Evolutionary conservation across 2,329 filamentous ascomycete genomes (phyloP), one percentile per base, ranked within the genome.

Genomic region (Phaeosphaeriaceae sp.): DNA sequence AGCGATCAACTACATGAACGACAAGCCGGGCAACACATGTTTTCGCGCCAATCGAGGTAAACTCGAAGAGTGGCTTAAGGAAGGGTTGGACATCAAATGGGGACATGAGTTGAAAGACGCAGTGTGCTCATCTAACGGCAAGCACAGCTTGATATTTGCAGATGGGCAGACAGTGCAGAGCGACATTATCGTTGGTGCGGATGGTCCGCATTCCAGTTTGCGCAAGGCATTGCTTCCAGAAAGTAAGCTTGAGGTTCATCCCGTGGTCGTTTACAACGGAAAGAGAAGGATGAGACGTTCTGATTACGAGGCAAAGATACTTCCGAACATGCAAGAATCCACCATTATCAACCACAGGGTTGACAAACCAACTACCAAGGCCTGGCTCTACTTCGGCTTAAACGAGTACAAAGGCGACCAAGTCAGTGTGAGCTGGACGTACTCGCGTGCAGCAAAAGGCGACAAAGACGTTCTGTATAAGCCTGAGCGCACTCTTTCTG

Each of bases 381-480:
- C 60, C 1, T 27, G 76, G 3, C 58, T 81, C 9, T 66, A 72
- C 10, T 63, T 79, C 42, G 71, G 71, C n/a, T 57, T 79, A 47
- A 73, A 72, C 51, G 58, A 67, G 3, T 56, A 58, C 5, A 57
- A 45, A 15, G 44, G 40, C 1, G 68, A 76, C 1, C 54, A 63
- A 19, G 68, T 76, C 17, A 73, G 68, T 46, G 57, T 81, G 17
- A 79, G 73, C 62, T 81, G 78, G 63, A 76, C 70, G 0, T 80
- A 76, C 54, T 81, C 79, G 2, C 73, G 79, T 0, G 68, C 74
- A 10, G 69, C 72, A 6, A 55, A 53, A 3, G 56, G 66, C 1
- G 33, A 51, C 2, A 48, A 60, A 3, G 78, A 81, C 57, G 56
- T 67, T 2, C 56, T 80, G 4, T 71, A 76, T 57, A 70, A 66